These are phyloP conservation scores for Umbelopsis vinacea DNA, from an alignment of 192 early-diverging fungal genomes.

Conservation along the genomic window DNA sequence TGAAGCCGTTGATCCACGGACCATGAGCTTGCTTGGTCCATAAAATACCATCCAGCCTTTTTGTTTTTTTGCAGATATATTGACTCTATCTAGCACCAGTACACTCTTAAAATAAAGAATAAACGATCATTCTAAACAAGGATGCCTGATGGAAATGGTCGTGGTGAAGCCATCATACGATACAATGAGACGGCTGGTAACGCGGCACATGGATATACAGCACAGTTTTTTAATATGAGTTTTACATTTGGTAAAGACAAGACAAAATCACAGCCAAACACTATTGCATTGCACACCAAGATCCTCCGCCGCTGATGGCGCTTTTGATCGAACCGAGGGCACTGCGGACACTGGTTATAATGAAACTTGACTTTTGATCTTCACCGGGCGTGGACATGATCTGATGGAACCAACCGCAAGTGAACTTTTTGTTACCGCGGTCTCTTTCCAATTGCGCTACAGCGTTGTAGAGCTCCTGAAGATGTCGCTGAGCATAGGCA, in stretches of 20 bases:
- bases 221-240: too few relatives aligned
- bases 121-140: too few relatives aligned
- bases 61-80: too few relatives aligned
- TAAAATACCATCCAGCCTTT: too few relatives aligned
- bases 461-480: conserved; percentile 51
- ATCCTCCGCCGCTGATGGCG: background rate
- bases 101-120: too few relatives aligned
- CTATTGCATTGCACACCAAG: conserved; percentile 15
- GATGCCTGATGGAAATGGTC: too few relatives aligned
- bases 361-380: conserved; percentile 50
- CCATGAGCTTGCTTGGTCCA: too few relatives aligned
- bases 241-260: background rate
- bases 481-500: conserved; percentile 48
- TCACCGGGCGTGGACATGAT: conserved; percentile 44
- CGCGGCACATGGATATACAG: too few relatives aligned
- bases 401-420: conserved; percentile 52
- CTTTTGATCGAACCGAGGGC: conserved; percentile 17
- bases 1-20: background rate
- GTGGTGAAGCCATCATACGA: too few relatives aligned
- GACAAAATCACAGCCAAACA: background rate
- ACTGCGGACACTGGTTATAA: conserved; percentile 46
- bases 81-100: too few relatives aligned
- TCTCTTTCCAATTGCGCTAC: conserved; percentile 45
- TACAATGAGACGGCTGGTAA: too few relatives aligned
- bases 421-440: conserved; percentile 46